Evolutionary conservation across 1,139 yeast genomes (phyloP).

Genomic region (Lodderomyces oxycetoniae): DNA sequence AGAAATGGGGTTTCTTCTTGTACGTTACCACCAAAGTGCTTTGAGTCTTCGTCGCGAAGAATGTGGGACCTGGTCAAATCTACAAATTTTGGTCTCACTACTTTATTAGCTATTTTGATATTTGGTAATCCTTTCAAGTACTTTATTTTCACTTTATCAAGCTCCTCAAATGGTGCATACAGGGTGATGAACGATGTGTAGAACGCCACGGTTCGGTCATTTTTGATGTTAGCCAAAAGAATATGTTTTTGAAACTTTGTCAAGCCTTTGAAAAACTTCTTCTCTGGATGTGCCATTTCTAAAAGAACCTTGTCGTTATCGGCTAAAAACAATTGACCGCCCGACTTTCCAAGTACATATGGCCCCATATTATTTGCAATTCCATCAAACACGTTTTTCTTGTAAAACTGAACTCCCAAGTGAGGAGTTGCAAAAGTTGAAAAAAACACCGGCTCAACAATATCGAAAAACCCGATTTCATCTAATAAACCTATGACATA

Average conservation of each 20-base stretch:
- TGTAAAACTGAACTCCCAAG: conserved; percentile 59
- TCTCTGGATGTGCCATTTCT: conserved; percentile 52
- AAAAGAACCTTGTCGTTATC: conserved; percentile 44
- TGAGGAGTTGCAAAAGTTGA: conserved; percentile 93
- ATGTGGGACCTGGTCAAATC: conserved; percentile 39
- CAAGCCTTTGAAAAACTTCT: conserved; percentile 53
- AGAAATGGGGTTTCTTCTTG: conserved; percentile 40
- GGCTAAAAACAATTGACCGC: conserved; percentile 63
- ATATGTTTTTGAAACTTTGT: conserved; percentile 51
- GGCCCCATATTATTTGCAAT: conserved; percentile 58
- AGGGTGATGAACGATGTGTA: conserved; percentile 50
- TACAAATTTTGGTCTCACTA: conserved; percentile 50
- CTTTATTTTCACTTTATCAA: conserved; percentile 36
- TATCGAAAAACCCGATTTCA: conserved; percentile 50
- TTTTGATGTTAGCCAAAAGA: conserved; percentile 66
- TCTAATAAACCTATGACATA: conserved; percentile 68
- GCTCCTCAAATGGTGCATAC: conserved; percentile 46
- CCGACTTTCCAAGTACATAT: conserved; percentile 64
- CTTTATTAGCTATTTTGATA: conserved; percentile 28
- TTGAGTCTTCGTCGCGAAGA: conserved; percentile 16
- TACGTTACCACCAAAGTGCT: conserved; percentile 21
- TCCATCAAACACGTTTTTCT: conserved; percentile 36
- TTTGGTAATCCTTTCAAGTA: conserved; percentile 37
- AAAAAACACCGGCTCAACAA: conserved; percentile 58
- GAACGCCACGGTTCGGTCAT: conserved; percentile 62